These are phyloP conservation scores for Monilinia polystroma DNA, from an alignment of 2,329 filamentous ascomycete species.

Conservation along the genomic window DNA sequence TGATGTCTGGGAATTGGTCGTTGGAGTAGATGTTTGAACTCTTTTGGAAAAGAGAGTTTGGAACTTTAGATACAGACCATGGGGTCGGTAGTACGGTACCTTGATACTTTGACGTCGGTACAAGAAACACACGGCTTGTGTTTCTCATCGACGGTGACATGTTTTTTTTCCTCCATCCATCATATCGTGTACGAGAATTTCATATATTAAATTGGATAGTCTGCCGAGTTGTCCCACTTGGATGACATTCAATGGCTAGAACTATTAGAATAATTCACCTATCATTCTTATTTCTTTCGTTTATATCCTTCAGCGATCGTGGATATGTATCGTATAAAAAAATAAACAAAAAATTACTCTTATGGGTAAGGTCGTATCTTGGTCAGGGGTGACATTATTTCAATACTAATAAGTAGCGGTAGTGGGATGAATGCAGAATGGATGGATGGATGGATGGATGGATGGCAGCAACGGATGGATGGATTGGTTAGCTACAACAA, in stretches of 20 bases:
- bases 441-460: neutral
- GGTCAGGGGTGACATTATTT: constrained; percentile 12
- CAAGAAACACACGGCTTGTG: neutral
- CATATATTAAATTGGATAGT: neutral
- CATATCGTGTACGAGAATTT: neutral
- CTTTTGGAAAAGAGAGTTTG: too few species aligned
- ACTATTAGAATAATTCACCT: neutral
- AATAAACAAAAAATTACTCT: neutral
- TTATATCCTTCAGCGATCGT: neutral
- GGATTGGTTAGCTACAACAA: neutral
- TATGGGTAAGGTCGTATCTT: neutral
- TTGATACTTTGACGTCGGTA: neutral
- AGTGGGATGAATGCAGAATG: constrained; percentile 8
- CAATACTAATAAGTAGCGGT: neutral
- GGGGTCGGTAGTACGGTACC: too few species aligned
- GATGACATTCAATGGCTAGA: constrained; percentile 4
- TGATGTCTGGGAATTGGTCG: neutral
- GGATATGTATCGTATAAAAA: neutral
- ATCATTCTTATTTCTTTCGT: neutral
- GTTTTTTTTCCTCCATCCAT: neutral
- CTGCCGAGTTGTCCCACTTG: neutral
- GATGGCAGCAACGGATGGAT: neutral
- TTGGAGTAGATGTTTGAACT: neutral
- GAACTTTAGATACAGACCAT: too few species aligned
- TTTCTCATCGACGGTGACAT: constrained; percentile 10